These are phyloP conservation scores for Parvularia atlantis DNA, from an alignment of 78 protist genomes.

Conservation along the genomic window DNA sequence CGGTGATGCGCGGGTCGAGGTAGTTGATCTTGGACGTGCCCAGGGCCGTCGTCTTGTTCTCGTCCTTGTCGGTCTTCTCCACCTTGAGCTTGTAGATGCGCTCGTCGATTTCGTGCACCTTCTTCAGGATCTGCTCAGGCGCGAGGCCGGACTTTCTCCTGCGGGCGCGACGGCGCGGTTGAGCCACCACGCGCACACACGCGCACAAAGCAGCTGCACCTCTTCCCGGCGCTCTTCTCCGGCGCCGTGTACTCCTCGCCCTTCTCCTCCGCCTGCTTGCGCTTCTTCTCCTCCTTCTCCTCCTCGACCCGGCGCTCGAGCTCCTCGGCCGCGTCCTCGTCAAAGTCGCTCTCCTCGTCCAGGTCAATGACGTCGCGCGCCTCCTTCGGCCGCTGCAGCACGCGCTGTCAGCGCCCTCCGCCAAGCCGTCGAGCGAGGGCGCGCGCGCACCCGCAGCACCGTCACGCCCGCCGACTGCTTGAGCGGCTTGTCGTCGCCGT, in stretches of 20 bases:
- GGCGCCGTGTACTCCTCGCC: background rate
- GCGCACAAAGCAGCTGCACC: no score
- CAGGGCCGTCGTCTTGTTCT: slow-evolving; percentile 65
- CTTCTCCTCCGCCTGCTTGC: background rate
- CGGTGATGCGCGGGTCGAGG: slow-evolving; percentile 94
- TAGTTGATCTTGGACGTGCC: slow-evolving; percentile 95
- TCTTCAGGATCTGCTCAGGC: background rate
- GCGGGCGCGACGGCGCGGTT: no score
- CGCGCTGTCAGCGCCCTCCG: no score
- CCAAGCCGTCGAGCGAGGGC: no score
- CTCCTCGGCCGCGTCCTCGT: no score
- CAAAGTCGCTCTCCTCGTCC: no score
- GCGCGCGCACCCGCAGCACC: background rate
- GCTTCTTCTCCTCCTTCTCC: background rate
- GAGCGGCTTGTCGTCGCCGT: slow-evolving; percentile 3
- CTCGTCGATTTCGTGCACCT: background rate
- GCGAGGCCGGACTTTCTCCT: background rate
- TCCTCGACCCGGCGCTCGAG: no score
- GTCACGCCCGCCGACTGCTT: background rate
- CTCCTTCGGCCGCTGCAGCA: no score
- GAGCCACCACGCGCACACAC: no score
- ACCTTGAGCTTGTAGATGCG: background rate
- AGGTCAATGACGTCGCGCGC: no score
- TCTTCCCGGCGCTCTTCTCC: background rate
- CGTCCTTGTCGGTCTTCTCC: slow-evolving; percentile 45